Base-by-base conservation (phyloP, 2,329 filamentous ascomycete species). In the Neurospora sp. region DNA sequence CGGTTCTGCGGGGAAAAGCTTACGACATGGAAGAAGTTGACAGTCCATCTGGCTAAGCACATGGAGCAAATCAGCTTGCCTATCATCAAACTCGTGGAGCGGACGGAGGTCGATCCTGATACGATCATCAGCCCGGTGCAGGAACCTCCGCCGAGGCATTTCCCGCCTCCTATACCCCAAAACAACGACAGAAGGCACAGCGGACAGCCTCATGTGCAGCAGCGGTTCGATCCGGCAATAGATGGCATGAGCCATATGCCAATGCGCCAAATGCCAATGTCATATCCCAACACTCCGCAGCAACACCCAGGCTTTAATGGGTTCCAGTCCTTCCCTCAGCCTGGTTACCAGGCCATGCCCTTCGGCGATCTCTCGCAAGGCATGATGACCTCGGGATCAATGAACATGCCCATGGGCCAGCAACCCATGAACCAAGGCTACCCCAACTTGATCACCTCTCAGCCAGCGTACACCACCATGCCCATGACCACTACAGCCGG, bases 51-150 rank as follows among this genome's bases (percentile, higher is more conserved):
- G 77, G 93, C 93, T 67, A 95, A 95, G 79, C 94, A 97, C 78
- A 96, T 97, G 93, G 93, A 97, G 79, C 89, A 93, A 74, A 91
- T 97, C 77, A 92, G 92, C 75, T 86, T 97, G 77, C 93, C 94
- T 0, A 87, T 97, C 39, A 83, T 97, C 69, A 81, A 83, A 17
- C 82, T 90, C 2, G 87, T 89, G 3, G 83, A 83, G 39, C 75
- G 74, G 37, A 77, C 74, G 70, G 77, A 79, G 17, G 52, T 90
- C 19, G 82, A 85, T 33, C 83, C 84, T 8, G 87, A 91, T 74
- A 90, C 88, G 28, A 83, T 90, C 73, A 89, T 91, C 78, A 91
- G 88, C 76, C 89, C 89, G 0, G 83, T 91, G 2, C 88, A 89
- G 74, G 87, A 88, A 65, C 83, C 81, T 1, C 82, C 84, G 8